phyloP scores from a whole-genome alignment of 768 basidiomycete genomes.

The Chalciporus pseudorubinellus region DNA sequence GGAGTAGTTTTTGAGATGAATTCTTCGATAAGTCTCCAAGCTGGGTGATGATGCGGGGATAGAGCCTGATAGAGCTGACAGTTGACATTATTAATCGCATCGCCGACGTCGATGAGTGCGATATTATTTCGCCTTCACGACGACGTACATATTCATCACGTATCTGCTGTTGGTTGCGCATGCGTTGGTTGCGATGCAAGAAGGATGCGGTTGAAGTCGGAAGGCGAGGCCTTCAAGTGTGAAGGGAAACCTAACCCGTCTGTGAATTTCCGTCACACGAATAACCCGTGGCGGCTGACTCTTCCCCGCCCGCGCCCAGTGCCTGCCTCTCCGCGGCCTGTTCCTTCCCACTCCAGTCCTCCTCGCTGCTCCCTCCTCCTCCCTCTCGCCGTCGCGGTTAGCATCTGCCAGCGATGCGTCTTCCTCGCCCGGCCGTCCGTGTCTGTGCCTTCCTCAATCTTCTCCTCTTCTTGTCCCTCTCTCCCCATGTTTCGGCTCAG shows the following conservation, averaged over 20 bases:
- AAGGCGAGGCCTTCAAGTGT: background rate
- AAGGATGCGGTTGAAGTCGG: conserved; percentile 1
- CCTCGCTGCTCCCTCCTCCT: background rate
- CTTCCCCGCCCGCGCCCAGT: conserved; percentile 1
- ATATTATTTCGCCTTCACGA: background rate
- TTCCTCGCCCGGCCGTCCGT: background rate
- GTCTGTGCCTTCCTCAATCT: conserved; percentile 13
- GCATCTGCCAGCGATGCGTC: conserved; percentile 15
- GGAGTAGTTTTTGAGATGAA: no score
- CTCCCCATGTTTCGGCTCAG: conserved; percentile 38
- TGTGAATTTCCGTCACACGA: conserved; percentile 17
- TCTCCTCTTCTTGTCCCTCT: conserved; percentile 30
- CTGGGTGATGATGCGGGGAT: background rate
- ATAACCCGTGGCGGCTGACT: conserved; percentile 32
- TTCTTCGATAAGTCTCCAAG: no score
- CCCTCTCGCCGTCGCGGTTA: background rate
- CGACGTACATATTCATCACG: background rate
- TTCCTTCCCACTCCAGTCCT: conserved; percentile 14
- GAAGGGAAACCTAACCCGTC: conserved; percentile 7
- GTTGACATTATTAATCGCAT: background rate
- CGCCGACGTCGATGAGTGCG: background rate
- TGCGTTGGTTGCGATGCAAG: background rate
- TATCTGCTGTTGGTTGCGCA: background rate
- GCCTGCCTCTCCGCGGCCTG: background rate
- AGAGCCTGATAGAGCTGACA: no score